These are phyloP conservation scores for Coemansia sp. DNA, from an alignment of 192 early-diverging fungal species.

Conservation along the genomic window DNA sequence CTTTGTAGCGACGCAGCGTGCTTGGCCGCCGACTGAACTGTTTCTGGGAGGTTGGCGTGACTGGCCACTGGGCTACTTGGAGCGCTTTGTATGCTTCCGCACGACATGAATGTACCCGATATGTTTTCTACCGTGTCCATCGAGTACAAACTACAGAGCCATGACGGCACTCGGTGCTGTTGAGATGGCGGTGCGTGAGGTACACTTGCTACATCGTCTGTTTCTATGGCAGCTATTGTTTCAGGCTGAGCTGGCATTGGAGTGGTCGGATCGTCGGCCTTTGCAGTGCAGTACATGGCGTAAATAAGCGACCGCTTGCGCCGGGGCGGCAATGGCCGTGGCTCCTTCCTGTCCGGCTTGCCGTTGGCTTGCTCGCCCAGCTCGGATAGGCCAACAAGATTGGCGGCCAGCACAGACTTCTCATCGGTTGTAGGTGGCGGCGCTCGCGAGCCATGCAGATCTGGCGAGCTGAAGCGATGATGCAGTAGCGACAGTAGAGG, in stretches of 20 bases:
- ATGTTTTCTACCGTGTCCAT: conserved; percentile 5
- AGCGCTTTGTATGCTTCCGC: conserved; percentile 24
- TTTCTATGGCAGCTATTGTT: not conserved
- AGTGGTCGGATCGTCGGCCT: conserved; percentile 11
- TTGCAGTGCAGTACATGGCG: conserved; percentile 48
- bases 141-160: not conserved
- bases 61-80: not conserved
- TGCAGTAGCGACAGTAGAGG: conserved; percentile 14
- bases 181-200: not conserved
- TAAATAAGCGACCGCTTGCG: conserved; percentile 56
- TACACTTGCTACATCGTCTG: not conserved
- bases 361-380: not conserved
- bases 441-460: not conserved
- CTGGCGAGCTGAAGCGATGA: conserved; percentile 14
- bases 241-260: not conserved
- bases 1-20: not conserved
- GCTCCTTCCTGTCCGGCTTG: not conserved
- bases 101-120: conserved; percentile 38
- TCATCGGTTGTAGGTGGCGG: conserved; percentile 6
- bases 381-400: not conserved
- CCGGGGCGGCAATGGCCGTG: conserved; percentile 21
- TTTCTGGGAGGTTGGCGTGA: not conserved
- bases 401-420: not conserved
- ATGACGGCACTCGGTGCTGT: conserved; percentile 9
- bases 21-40: not conserved